Conservation (phyloP, 1,284 basidiomycete species). For the Austroboletus niveus region DNA sequence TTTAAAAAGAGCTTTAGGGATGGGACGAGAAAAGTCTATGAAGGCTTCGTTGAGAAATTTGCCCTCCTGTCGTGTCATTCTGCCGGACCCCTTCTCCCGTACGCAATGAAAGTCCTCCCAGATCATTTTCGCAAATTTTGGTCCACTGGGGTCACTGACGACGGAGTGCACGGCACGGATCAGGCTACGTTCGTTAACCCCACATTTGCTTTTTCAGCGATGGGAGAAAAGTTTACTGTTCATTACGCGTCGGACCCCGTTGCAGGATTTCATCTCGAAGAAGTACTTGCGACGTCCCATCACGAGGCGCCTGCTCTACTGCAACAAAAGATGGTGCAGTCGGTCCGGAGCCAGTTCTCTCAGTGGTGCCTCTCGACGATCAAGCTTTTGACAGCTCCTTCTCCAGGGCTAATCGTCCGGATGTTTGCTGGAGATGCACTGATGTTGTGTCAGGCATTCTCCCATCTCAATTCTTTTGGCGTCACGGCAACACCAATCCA, state of each 20-base stretch:
- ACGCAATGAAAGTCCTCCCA: constrained; percentile 18
- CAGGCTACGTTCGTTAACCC: constrained; percentile 43
- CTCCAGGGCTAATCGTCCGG: constrained; percentile 23
- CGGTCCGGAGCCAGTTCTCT: constrained; percentile 21
- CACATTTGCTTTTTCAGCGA: constrained; percentile 44
- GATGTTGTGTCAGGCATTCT: constrained; percentile 31
- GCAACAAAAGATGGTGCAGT: constrained; percentile 20
- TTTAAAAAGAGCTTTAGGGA: constrained; percentile 19
- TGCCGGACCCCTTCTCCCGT: constrained; percentile 37
- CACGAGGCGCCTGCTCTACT: constrained; percentile 7
- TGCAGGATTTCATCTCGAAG: constrained; percentile 45
- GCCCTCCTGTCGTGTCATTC: constrained; percentile 33
- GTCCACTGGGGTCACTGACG: constrained; percentile 42
- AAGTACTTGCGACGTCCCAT: constrained; percentile 26
- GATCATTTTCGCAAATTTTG: constrained; percentile 39
- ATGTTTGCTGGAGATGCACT: constrained; percentile 36
- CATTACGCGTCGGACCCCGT: constrained; percentile 50
- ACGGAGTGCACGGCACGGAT: constrained; percentile 21
- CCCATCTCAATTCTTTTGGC: constrained; percentile 16
- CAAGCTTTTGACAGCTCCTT: constrained; percentile 6
- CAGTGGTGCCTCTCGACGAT: constrained; percentile 25
- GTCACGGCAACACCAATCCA: constrained; percentile 29
- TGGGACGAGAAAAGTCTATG: constrained; percentile 11
- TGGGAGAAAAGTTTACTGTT: constrained; percentile 41
- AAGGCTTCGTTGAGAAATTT: not conserved